Evolutionary conservation across 2,329 filamentous ascomycete genomes (phyloP), one percentile per base, ranked within the genome.

Genomic region (Cryoendolithus antarcticus): DNA sequence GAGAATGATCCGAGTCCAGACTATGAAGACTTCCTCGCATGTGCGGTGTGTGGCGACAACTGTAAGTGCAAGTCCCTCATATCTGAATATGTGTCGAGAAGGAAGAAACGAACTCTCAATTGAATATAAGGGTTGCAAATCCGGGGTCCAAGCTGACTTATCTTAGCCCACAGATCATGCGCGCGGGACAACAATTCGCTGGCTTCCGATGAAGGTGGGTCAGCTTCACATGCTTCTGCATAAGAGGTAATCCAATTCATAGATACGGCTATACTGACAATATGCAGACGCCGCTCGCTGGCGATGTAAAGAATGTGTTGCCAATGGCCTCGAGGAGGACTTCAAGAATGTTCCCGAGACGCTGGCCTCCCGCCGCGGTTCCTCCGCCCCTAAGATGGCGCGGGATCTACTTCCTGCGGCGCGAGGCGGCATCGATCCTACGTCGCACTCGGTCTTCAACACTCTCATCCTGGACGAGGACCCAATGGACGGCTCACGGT

Each of bases 81-180:
- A 32, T 38, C 11, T 29, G 35, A 7, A 9, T 50, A 39, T 35
- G 30, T 34, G 30, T 47, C 36, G 47, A 49, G 42, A 44, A 49
- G 45, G 30, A 41, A 41, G 21, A 30, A 29, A 28, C 34, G 34
- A 31, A 24, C 31, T 13, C 27, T 36, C 33, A 33, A 36, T 42
- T 48, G 44, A 48, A 47, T 46, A 46, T 43, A 49, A 46, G 37
- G 34, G 49, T 48, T 49, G 48, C 49, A 53, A 41, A 41, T 38
- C 39, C 35, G 39, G 39, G 56, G 56, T 55, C 57, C 55, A 56
- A 52, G 60, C 62, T 60, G 58, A 54, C 62, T 60, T 62, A 53
- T 56, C 57, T 66, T 66, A 94, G 89, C 86, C 54, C 89, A 96
- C 67, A 79, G 82, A 60, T 82, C 91, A 72, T 95, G 89, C 64